These are phyloP conservation scores for Pholiota adiposa DNA, from an alignment of 1,284 basidiomycete genomes.

Conservation along the genomic window DNA sequence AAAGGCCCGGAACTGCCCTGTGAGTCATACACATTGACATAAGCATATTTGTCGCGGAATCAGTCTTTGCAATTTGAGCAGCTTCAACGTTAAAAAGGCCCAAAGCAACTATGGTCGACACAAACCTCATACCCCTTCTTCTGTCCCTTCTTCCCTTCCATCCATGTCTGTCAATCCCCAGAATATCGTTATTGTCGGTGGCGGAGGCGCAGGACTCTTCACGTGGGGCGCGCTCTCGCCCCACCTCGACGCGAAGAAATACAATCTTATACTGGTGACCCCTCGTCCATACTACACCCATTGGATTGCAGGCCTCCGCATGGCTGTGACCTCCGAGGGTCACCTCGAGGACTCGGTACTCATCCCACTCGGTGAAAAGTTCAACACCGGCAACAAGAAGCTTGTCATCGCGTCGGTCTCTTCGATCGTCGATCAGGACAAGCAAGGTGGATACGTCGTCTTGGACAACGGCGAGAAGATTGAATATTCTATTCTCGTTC, in stretches of 20 bases:
- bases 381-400: constrained; percentile 44
- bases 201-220: constrained; percentile 38
- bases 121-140: neutral
- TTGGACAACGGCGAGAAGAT: constrained; percentile 54
- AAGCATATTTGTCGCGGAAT: too few relatives aligned
- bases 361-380: constrained; percentile 45
- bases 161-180: neutral
- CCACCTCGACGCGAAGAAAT: constrained; percentile 38
- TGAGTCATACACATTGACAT: neutral
- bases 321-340: constrained; percentile 39
- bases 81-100: neutral
- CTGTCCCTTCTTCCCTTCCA: neutral
- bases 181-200: constrained; percentile 45
- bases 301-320: constrained; percentile 41
- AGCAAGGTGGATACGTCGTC: constrained; percentile 45
- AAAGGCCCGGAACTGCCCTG: neutral
- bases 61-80: neutral
- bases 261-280: constrained; percentile 44
- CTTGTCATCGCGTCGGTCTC: constrained; percentile 49
- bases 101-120: neutral
- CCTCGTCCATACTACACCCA: constrained; percentile 39
- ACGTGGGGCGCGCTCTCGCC: constrained; percentile 39
- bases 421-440: constrained; percentile 43
- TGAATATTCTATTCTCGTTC: constrained; percentile 56
- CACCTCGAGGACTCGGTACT: constrained; percentile 41